Percentiles rank a stretch among this genome's conserved stretches.
These are phyloP conservation scores for Plectosphaerella sp. DNA, from an alignment of 2,329 filamentous ascomycete genomes.

Conservation along the genomic window DNA sequence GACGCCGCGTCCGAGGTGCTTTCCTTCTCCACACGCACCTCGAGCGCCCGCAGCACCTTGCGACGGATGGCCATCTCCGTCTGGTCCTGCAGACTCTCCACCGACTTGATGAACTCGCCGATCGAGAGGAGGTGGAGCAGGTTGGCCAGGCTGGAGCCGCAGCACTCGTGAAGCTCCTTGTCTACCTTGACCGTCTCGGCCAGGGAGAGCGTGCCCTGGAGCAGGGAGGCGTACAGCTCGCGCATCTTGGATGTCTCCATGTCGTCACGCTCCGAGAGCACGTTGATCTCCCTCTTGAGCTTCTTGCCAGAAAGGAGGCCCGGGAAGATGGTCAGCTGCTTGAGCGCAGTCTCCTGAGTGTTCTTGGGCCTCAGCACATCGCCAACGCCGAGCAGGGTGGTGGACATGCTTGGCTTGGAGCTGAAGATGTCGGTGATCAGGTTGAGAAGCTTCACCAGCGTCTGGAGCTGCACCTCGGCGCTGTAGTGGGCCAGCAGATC, in stretches of 20 bases:
- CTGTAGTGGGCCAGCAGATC: conserved; percentile 71
- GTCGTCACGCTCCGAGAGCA: conserved; percentile 56
- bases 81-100: conserved; percentile 74
- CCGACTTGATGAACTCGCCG: conserved; percentile 81
- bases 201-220: conserved; percentile 62
- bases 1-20: conserved; percentile 65
- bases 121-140: conserved; percentile 83
- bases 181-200: conserved; percentile 59
- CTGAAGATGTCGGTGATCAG: conserved; percentile 73
- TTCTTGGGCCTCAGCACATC: conserved; percentile 41
- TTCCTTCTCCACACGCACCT: conserved; percentile 71
- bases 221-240: conserved; percentile 62
- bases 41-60: conserved; percentile 76
- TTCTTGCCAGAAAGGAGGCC: conserved; percentile 54
- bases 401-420: conserved; percentile 69
- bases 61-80: conserved; percentile 71
- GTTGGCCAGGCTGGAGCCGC: conserved; percentile 69
- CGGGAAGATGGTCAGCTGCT: conserved; percentile 53
- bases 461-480: conserved; percentile 71
- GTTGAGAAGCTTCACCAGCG: conserved; percentile 71
- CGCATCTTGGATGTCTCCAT: conserved; percentile 64
- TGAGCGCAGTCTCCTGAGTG: conserved; percentile 44
- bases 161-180: conserved; percentile 51
- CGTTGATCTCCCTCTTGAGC: conserved; percentile 50
- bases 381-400: conserved; percentile 60